Conservation (phyloP, 2,329 filamentous ascomycete species). For the Fusarium aywerte region DNA sequence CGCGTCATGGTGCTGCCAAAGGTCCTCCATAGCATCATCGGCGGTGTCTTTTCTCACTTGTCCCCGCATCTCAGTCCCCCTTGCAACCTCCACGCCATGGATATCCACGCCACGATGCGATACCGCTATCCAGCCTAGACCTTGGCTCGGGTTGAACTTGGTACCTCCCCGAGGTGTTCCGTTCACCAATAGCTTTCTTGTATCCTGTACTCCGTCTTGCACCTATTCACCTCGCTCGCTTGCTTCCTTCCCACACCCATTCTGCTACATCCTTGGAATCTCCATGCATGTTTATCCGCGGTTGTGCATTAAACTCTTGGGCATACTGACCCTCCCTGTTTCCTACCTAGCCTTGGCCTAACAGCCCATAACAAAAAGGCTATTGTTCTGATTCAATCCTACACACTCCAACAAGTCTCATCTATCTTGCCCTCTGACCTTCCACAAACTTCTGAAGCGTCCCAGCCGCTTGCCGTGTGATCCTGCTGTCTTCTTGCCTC, state of each 20-base stretch:
- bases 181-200: constrained; percentile 16
- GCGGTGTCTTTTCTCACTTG: constrained; percentile 41
- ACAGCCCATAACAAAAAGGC: constrained; percentile 34
- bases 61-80: constrained; percentile 45
- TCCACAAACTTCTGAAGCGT: constrained; percentile 24
- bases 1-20: constrained; percentile 43
- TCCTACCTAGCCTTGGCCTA: constrained; percentile 35
- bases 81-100: constrained; percentile 43
- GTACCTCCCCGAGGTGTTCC: constrained; percentile 34
- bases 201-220: constrained; percentile 33
- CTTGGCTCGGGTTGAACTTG: constrained; percentile 37
- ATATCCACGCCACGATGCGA: constrained; percentile 42
- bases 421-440: constrained; percentile 32
- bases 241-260: constrained; percentile 43
- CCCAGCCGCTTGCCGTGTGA: constrained; percentile 34
- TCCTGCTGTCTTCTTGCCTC: constrained; percentile 15
- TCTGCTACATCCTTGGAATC: constrained; percentile 37
- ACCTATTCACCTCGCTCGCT: constrained; percentile 16
- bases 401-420: constrained; percentile 31
- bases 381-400: constrained; percentile 33
- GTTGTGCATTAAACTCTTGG: constrained; percentile 43
- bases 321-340: constrained; percentile 44
- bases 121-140: constrained; percentile 39
- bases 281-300: constrained; percentile 45
- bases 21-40: constrained; percentile 41